Percentiles rank a stretch among this genome's conserved stretches.
These are phyloP conservation scores for Scutellaria galericulata DNA, from an alignment of 257 asterid genomes.

Conservation along the genomic window DNA sequence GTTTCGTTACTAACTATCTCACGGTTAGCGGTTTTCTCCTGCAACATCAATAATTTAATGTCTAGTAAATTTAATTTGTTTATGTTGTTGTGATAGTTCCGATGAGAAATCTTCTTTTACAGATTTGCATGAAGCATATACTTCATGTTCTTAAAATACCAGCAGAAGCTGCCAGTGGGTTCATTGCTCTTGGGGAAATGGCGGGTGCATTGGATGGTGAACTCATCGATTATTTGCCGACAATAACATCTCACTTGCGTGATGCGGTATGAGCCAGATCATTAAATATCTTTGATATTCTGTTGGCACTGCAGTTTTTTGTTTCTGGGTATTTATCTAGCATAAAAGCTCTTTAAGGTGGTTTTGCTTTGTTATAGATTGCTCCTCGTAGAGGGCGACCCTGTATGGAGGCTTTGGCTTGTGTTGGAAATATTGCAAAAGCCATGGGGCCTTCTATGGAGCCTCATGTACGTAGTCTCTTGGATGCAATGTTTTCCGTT, in stretches of 20 bases:
- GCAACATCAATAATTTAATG: constrained; percentile 15
- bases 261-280: constrained; percentile 77
- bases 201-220: constrained; percentile 99
- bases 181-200: constrained; percentile 99
- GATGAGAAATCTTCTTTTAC: constrained; percentile 41
- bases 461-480: constrained; percentile 82
- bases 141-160: constrained; percentile 96
- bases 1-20: constrained; percentile 93
- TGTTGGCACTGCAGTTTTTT: constrained; percentile 26
- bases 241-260: constrained; percentile 92
- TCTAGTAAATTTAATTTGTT: constrained; percentile 26
- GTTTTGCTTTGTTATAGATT: constrained; percentile 57
- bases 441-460: constrained; percentile 96
- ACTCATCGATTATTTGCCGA: constrained; percentile 96
- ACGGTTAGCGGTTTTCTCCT: constrained; percentile 53
- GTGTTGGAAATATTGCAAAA: constrained; percentile 98
- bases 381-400: constrained; percentile 99
- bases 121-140: constrained; percentile 99
- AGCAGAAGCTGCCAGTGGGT: constrained; percentile 96
- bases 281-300: constrained; percentile 31
- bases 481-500: constrained; percentile 95
- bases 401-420: constrained; percentile 93
- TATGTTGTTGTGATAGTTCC: constrained; percentile 32
- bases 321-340: constrained; percentile 20
- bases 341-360: constrained; percentile 24